A percentile compares a stretch with the other conserved stretches of the same genome.
Evolutionary conservation across 2,329 filamentous ascomycete genomes (phyloP).

Genomic region (Cladosporium halotolerans): DNA sequence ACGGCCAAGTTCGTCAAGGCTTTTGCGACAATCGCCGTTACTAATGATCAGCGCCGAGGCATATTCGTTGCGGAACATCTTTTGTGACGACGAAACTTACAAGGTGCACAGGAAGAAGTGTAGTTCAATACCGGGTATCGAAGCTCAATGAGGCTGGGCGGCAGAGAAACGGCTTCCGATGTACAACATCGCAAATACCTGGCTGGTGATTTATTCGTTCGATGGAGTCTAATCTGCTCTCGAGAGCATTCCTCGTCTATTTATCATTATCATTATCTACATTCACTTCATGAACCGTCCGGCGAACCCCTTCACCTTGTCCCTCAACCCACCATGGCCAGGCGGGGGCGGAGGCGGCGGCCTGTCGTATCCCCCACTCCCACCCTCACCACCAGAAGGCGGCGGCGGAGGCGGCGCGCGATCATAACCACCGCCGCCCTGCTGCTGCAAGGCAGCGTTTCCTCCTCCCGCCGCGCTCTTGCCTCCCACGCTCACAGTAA

Average conservation of each 20-base stretch:
- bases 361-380: slow-evolving; percentile 9
- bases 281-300: slow-evolving; percentile 16
- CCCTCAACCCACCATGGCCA: slow-evolving; percentile 10
- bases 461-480: slow-evolving; percentile 15
- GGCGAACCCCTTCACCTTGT: slow-evolving; percentile 17
- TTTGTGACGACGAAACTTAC: too few species aligned
- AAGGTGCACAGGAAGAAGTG: too few species aligned
- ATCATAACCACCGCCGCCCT: neutral
- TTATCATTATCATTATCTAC: neutral
- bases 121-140: too few species aligned
- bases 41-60: too few species aligned
- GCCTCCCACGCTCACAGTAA: slow-evolving; percentile 45
- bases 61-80: too few species aligned
- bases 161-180: too few species aligned
- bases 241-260: neutral
- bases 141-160: too few species aligned
- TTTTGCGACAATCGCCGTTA: too few species aligned
- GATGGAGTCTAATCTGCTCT: too few species aligned
- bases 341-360: slow-evolving; percentile 15
- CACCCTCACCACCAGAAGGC: neutral
- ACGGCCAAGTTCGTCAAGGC: too few species aligned
- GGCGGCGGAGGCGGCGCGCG: slow-evolving; percentile 5
- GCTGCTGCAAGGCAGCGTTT: neutral
- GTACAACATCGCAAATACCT: too few species aligned
- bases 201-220: too few species aligned